A percentile compares a stretch with the other conserved stretches of the same genome.
These are phyloP conservation scores for Trichosporon sp. DNA, from an alignment of 1,284 basidiomycete genomes.

Conservation along the genomic window DNA sequence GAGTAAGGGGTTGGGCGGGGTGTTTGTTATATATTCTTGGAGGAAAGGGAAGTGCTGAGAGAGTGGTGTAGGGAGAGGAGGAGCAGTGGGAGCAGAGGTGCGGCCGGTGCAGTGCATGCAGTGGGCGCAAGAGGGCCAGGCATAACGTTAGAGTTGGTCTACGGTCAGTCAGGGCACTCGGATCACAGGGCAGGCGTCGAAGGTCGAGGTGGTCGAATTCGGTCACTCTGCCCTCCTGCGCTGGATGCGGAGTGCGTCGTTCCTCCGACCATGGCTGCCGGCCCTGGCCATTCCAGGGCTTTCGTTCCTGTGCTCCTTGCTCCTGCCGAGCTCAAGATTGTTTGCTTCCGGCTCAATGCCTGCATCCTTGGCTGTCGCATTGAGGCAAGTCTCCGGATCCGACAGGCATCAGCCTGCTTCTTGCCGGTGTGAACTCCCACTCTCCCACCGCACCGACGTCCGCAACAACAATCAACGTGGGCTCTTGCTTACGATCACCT, in stretches of 20 bases:
- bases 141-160: slow-evolving; percentile 5
- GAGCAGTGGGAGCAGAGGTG: neutral
- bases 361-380: neutral
- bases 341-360: neutral
- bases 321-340: neutral
- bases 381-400: neutral
- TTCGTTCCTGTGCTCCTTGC: neutral
- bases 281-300: slow-evolving; percentile 6
- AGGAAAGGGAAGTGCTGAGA: neutral
- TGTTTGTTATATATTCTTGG: slow-evolving; percentile 17
- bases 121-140: neutral
- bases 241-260: neutral
- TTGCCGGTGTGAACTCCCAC: slow-evolving; percentile 5
- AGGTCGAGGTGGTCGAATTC: neutral
- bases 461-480: neutral
- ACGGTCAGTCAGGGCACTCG: slow-evolving; percentile 4
- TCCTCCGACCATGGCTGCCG: neutral
- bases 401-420: neutral
- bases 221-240: neutral
- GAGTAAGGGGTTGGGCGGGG: neutral
- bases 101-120: neutral
- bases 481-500: neutral
- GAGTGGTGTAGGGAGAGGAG: neutral
- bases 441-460: neutral
- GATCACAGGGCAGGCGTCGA: neutral